Evolutionary conservation across 2,329 filamentous ascomycete species (phyloP).

Genomic region (Boeremia exigua): DNA sequence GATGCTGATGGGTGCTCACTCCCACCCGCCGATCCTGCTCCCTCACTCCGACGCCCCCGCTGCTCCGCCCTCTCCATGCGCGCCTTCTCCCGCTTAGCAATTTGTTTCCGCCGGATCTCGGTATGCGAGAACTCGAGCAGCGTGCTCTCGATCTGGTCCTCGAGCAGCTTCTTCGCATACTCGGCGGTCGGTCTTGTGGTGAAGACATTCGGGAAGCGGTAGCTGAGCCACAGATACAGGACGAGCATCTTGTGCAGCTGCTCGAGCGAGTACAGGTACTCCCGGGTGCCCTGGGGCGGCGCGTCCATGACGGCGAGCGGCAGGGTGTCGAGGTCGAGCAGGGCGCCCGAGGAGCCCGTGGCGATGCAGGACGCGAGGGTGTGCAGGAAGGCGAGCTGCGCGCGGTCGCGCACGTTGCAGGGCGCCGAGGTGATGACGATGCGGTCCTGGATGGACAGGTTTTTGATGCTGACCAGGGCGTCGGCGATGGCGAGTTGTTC

Average conservation of each 20-base stretch:
- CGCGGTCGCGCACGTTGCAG: conserved; percentile 59
- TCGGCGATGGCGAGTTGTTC: conserved; percentile 73
- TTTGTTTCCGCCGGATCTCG: conserved; percentile 3
- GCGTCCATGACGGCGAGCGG: conserved; percentile 76
- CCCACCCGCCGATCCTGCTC: too few species aligned
- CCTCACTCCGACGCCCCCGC: too few species aligned
- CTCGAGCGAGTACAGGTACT: conserved; percentile 75
- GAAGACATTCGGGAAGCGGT: conserved; percentile 84
- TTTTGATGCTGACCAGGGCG: conserved; percentile 71
- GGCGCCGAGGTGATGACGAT: conserved; percentile 78
- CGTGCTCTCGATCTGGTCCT: conserved; percentile 73
- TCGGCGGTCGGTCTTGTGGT: conserved; percentile 75
- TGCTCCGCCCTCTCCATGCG: too few species aligned
- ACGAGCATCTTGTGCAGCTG: conserved; percentile 80
- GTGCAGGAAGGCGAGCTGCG: conserved; percentile 58
- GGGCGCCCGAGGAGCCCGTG: conserved; percentile 66
- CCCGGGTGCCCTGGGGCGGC: conserved; percentile 51
- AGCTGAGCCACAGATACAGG: conserved; percentile 91
- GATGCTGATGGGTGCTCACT: too few species aligned
- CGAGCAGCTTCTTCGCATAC: conserved; percentile 78
- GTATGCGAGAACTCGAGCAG: conserved; percentile 63
- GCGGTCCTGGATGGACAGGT: conserved; percentile 74
- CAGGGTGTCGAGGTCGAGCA: conserved; percentile 74
- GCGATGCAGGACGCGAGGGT: conserved; percentile 75
- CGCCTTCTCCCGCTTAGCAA: conserved; percentile 12